Percentiles rank a stretch among this genome's conserved stretches.
These are phyloP conservation scores for Rhynchospora pubera DNA, from an alignment of 176 grass and related monocot species.

Conservation along the genomic window DNA sequence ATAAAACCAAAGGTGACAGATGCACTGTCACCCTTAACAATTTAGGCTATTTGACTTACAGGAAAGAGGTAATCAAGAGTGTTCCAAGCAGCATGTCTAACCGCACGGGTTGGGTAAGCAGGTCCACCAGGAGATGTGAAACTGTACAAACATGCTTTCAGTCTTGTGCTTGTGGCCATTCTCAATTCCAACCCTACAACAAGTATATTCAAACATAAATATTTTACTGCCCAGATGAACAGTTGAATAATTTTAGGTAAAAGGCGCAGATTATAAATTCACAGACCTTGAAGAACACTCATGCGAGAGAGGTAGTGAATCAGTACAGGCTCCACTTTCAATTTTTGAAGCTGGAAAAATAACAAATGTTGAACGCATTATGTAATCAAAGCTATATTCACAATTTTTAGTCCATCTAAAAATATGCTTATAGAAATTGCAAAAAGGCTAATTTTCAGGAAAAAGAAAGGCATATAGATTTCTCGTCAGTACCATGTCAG, in stretches of 20 bases:
- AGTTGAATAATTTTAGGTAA: conserved; percentile 20
- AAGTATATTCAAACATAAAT: conserved; percentile 23
- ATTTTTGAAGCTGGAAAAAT: conserved; percentile 79
- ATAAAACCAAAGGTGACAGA: background rate
- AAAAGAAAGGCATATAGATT: background rate
- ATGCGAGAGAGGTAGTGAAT: conserved; percentile 74
- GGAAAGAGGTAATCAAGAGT: conserved; percentile 85
- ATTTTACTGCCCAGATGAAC: background rate
- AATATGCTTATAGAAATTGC: background rate
- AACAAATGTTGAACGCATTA: background rate
- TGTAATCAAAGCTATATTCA: background rate
- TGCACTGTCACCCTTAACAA: background rate
- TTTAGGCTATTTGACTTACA: conserved; percentile 34
- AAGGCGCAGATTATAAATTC: background rate
- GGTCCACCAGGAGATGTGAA: conserved; percentile 97
- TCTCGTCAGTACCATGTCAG: conserved; percentile 51
- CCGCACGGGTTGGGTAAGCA: conserved; percentile 72
- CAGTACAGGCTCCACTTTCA: conserved; percentile 92
- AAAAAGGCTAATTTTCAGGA: background rate
- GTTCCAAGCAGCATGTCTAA: conserved; percentile 78
- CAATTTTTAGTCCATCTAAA: background rate
- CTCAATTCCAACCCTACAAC: conserved; percentile 73
- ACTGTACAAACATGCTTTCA: conserved; percentile 87
- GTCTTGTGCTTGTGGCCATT: conserved; percentile 77
- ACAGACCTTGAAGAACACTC: conserved; percentile 66